Evolutionary conservation across 1,284 basidiomycete genomes (phyloP).

Genomic region (Cutaneotrichosporon sp.): DNA sequence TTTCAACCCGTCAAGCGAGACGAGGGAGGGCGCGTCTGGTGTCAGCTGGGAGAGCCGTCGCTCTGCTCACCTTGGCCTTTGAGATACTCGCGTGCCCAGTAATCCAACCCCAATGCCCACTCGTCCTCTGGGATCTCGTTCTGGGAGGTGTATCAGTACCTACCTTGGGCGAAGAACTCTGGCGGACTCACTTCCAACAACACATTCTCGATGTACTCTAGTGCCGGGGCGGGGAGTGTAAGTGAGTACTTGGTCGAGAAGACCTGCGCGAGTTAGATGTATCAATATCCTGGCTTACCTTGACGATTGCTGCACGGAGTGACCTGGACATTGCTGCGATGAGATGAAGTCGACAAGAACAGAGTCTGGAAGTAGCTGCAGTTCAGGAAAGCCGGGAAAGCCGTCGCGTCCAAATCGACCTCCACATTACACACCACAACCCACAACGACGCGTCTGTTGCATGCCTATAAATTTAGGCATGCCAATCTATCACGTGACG

Average conservation of each 20-base stretch:
- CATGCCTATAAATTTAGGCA: neutral
- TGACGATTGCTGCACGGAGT: constrained; percentile 51
- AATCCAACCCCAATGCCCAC: constrained; percentile 66
- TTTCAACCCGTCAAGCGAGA: constrained; percentile 60
- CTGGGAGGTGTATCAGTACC: constrained; percentile 36
- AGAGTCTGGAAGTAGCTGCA: too few species aligned
- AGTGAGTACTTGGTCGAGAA: constrained; percentile 55
- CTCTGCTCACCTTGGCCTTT: constrained; percentile 76
- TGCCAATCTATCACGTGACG: neutral
- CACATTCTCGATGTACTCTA: constrained; percentile 51
- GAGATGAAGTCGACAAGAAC: neutral
- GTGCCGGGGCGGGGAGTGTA: constrained; percentile 49
- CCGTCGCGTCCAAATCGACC: constrained; percentile 11
- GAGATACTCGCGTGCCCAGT: constrained; percentile 83
- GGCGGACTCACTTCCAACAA: constrained; percentile 40
- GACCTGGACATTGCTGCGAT: constrained; percentile 38
- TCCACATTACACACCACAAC: constrained; percentile 15
- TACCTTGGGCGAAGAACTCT: neutral
- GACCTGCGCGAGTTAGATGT: constrained; percentile 37
- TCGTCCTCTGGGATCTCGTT: constrained; percentile 64
- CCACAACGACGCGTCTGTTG: constrained; percentile 7
- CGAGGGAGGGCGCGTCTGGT: constrained; percentile 40
- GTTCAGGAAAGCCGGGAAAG: constrained; percentile 1
- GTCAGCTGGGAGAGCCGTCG: neutral
- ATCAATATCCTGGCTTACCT: constrained; percentile 31